Evolutionary conservation across 805 yeast genomes (phyloP), one percentile per base, ranked within the genome.

Genomic region (Wickerhamomyces hampshirensis): DNA sequence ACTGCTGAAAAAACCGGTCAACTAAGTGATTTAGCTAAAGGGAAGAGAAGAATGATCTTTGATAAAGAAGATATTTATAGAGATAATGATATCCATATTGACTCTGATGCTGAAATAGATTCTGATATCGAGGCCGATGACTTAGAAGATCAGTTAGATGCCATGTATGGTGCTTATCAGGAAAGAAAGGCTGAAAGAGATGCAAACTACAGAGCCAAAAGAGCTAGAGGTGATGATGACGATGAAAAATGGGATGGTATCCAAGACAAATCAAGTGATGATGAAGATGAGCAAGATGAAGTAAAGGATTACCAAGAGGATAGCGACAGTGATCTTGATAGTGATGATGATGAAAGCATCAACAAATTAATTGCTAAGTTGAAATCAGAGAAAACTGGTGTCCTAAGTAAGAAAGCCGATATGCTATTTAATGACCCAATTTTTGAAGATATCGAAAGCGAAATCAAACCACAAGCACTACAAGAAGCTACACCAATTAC

Each of bases 1-100:
- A 63, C 74, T n/a, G 96, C 96, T 4, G 85, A 85, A 59, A 84
- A 83, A 60, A 80, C 95, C 3, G 98, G 97, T 30, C 76, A 83
- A 45, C 61, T 87, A 38, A 75, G 76, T 36, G 78, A 81, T 24
- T 63, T 89, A 34, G 77, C 84, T 10, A 77, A 74, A 50, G 97
- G 96, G 62, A 84, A 82, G 54, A 78, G 77, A 62, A 61, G 72
- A 55, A 67, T 68, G 69, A 50, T 84, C 17, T 80, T 82, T 48
- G 63, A 66, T 30, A 66, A 69, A 42, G 77, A 76, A 35, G 85
- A 77, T 37, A 44, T 71, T 24, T 62, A 68, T 6, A 63, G 64
- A 39, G 84, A 72, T 46, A 71, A 70, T 38, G 85, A 80, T 47
- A 75, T 77, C 35, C 70, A 71, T 44, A 62, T 75, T 39, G 80